Evolutionary conservation across 2,329 filamentous ascomycete species (phyloP).

Genomic region (Xylariaceae sp.): DNA sequence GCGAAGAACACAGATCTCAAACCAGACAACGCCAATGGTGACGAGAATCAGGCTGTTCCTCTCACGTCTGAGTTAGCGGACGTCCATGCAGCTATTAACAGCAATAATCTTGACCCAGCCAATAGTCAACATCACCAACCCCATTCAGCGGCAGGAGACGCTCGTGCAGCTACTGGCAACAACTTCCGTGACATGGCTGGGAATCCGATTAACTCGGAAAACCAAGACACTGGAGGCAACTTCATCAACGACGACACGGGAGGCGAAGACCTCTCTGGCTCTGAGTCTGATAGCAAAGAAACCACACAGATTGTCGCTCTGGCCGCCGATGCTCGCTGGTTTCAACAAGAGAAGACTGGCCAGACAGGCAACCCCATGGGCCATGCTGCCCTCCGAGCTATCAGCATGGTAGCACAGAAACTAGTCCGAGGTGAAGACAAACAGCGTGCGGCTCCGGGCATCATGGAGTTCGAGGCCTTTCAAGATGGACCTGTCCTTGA

Average conservation of each 20-base stretch:
- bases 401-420: slow-evolving; percentile 76
- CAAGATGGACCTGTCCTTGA: slow-evolving; percentile 65
- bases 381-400: slow-evolving; percentile 72
- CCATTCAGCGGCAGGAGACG: background rate
- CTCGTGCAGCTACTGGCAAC: background rate
- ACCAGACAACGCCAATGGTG: slow-evolving; percentile 3
- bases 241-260: slow-evolving; percentile 8
- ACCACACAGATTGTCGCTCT: slow-evolving; percentile 60
- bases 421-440: slow-evolving; percentile 53
- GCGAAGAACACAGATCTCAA: slow-evolving; percentile 15
- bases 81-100: slow-evolving; percentile 9
- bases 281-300: slow-evolving; percentile 30
- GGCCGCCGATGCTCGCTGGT: slow-evolving; percentile 73
- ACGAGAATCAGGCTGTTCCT: too few species aligned
- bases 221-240: slow-evolving; percentile 1
- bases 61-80: slow-evolving; percentile 10
- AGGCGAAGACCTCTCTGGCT: slow-evolving; percentile 9
- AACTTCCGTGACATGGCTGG: slow-evolving; percentile 1
- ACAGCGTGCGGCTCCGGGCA: slow-evolving; percentile 32
- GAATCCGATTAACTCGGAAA: background rate
- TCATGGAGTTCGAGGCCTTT: slow-evolving; percentile 59
- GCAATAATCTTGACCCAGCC: slow-evolving; percentile 13
- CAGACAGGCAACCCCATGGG: slow-evolving; percentile 69
- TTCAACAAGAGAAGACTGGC: slow-evolving; percentile 45
- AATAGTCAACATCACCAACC: slow-evolving; percentile 6